Evolutionary conservation across 345 rosid genomes (phyloP), one percentile per base, ranked within the genome.

Genomic region (Populus deltoides): DNA sequence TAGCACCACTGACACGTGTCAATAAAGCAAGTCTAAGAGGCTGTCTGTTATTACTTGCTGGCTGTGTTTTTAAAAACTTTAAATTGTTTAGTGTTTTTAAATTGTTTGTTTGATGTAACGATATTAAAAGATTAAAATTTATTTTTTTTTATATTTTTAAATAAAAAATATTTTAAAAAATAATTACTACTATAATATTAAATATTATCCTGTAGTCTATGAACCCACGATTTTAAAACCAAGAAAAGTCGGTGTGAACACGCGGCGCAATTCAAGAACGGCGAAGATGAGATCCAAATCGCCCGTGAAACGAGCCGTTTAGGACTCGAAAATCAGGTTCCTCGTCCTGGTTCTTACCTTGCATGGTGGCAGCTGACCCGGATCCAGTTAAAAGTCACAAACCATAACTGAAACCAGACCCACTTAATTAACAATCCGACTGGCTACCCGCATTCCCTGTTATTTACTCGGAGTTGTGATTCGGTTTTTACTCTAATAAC

Each of bases 291-390:
- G 81, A 74, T 74, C 76, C 41, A 72, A 31, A 49, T 62, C 61
- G 75, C 25, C 84, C 81, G 85, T 76, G 77, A 78, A 83, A 66
- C 45, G 11, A 76, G 87, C 82, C 82, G 80, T 59, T 31, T 41
- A 2, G 70, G 39, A 62, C 73, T 83, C 71, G 47, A 74, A 73
- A n/a, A 22, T 53, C 75, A 75, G 47, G 39, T 29, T 55, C 66
- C 13, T 13, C 20, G 0, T 17, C 45, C 38, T 55, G 3, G 53
- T 74, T 1, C 24, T 5, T 31, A 8, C 75, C 77, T 43, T 11
- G 8, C 43, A 4, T 20, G 15, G 8, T 69, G 81, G 78, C 88
- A 66, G 25, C 57, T 72, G 86, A 81, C 79, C 71, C 84, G 80
- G 85, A 72, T 35, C 83, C 81, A 47, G 11, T 20, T 43, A 7